Evolutionary conservation across 2,329 filamentous ascomycete genomes (phyloP), one percentile per base, ranked within the genome.

Genomic region (Penicillium sp.): DNA sequence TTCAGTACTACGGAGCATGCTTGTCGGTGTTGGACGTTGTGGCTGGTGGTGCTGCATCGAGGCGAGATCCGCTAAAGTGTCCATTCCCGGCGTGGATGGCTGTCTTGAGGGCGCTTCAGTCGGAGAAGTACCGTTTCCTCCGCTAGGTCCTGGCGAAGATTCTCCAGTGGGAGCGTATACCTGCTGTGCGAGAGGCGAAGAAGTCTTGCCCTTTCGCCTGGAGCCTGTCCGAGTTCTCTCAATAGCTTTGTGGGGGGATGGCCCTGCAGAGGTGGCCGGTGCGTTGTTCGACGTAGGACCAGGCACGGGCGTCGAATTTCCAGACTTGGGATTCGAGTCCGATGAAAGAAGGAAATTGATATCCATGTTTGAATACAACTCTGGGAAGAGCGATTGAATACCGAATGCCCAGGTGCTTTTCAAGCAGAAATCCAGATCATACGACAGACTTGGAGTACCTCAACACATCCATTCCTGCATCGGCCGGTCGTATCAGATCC

Each of bases 41-140:
- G 74, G 71, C 54, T 78, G 75, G 50, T 77, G 77, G 52, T 75
- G 75, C 64, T 79, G 77, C 71, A 78, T 76, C 14, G 76, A 75
- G 36, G 77, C 77, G 30, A 78, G 65, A 57, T 80, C 78, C 28
- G 77, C 77, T 51, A 80, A 64, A n/a, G 75, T 75, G 58, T 80
- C 78, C 71, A 80, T 78, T n/a, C 75, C 77, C 3, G 75, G 72
- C 5, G 77, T 78, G 12, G 78, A 77, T 2, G 74, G 69, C 37
- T 76, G 73, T 58, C 75, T 69, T 22, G 71, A 66, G n/a, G 70
- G 63, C 41, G 68, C 64, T 8, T 73, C 69, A 37, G 66, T 63
- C 17, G 71, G 68, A 4, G 74, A 69, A 31, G 75, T 75, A 43
- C 69, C 74, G 51, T 62, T 73, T 36, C 66, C 67, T 41, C 66